Evolutionary conservation across 1,284 basidiomycete genomes (phyloP), one percentile per base, ranked within the genome.

Genomic region (Sanguinoderma infundibulare): DNA sequence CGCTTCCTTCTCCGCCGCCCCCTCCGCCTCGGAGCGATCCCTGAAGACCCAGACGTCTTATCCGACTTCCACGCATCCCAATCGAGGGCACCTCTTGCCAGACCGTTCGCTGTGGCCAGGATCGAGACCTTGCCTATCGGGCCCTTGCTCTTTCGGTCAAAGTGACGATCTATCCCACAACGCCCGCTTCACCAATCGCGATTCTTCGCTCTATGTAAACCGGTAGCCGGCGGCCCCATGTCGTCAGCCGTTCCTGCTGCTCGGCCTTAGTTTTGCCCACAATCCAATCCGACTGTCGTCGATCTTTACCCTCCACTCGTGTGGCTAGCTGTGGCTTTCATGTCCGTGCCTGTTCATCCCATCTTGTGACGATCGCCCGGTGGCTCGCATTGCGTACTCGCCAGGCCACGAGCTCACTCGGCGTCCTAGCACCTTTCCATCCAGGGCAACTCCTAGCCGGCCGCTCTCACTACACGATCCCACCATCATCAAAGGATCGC

Each of bases 71-170:
- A 51, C 28, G 32, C 49, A 20, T 17, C 49, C 35, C 32, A 17
- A 35, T 51, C n/a, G 30, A 51, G 49, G 4, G 46, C 26, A 49
- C 26, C 26, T 32, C 22, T 22, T 40, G 20, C 54, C 40, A 55
- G 38, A 32, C 60, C 30, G 55, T 61, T 59, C 58, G 55, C 58
- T 22, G 39, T 40, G 9, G 39, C 39, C 26, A 26, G 20, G 55
- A 26, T 24, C 55, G 30, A 61, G 60, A 54, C 55, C 40, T 35
- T 10, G 50, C 36, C 53, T 56, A 61, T 57, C 55, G 42, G 22
- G 30, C 15, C 42, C 26, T 40, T 50, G 39, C 49, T 32, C 10
- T 46, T 44, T 53, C 30, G 36, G 54, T 55, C 46, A 49, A 35
- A 53, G 32, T 49, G 60, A 40, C 55, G 58, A 61, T 40, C 55